Evolutionary conservation across 345 rosid genomes (phyloP), one percentile per base, ranked within the genome.

Genomic region (Diplotaxis tenuifolia): DNA sequence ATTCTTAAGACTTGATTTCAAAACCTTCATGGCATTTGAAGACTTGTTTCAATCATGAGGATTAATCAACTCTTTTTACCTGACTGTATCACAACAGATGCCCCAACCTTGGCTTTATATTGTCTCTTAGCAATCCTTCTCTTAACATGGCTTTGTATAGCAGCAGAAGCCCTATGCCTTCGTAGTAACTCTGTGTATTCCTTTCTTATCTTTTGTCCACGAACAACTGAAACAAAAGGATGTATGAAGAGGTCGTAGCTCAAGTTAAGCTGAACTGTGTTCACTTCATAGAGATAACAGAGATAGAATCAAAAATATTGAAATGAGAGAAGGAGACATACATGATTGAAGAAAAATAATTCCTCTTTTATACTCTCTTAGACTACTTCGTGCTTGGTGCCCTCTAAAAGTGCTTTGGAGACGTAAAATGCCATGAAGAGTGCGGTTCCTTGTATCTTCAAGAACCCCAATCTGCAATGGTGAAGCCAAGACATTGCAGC

Each of bases 351-450:
- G 64, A 40, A 58, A 38, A 61, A 74, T 73, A 19, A 76, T 84
- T 74, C 87, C 89, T 28, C 79, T 77, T 78, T 72, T 85, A 34
- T 83, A 81, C 79, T 83, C 86, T 47, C 32, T 71, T 67, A 86
- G 73, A 81, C 63, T 62, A 71, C 75, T 50, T 20, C 90, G 92
- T 64, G 87, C 89, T 75, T 65, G 85, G 54, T 49, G 74, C 60
- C 94, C 87, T 67, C 93, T 94, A 78, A 86, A 89, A 72, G 68
- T 82, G 65, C 87, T 90, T 77, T 90, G 98, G 58, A 89, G 77
- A 70, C 82, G 81, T 81, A 89, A 49, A 73, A 93, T 79, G 31
- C 91, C 89, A 67, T 65, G 87, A 73, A 91, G 64, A 64, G 82
- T 74, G 66, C 80, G 84, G 65, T 82, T 90, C 84, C 97, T 86